Evolutionary conservation across 441 rosid genomes (phyloP).

Genomic region (Populus trichocarpa): DNA sequence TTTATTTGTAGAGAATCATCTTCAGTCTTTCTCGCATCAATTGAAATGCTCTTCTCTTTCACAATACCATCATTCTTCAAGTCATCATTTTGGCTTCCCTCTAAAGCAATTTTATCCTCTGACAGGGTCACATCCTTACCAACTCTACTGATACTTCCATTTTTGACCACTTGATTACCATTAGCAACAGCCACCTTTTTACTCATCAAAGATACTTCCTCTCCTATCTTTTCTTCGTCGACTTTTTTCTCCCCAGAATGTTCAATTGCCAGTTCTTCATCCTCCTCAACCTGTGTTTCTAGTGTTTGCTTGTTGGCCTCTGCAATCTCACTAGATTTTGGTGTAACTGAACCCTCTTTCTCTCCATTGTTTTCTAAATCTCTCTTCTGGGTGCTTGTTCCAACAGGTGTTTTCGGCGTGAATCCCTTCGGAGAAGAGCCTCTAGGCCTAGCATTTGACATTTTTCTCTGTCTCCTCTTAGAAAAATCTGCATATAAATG

Average conservation of each 20-base stretch:
- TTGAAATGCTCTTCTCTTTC: slow-evolving; percentile 19
- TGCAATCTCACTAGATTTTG: slow-evolving; percentile 24
- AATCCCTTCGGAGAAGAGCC: slow-evolving; percentile 51
- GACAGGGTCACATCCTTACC: slow-evolving; percentile 23
- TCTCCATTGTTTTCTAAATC: slow-evolving; percentile 38
- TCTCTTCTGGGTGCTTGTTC: slow-evolving; percentile 42
- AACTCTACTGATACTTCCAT: slow-evolving; percentile 30
- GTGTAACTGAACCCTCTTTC: slow-evolving; percentile 39
- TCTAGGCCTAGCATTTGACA: slow-evolving; percentile 43
- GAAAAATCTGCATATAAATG: slow-evolving; percentile 56
- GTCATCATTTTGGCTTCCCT: slow-evolving; percentile 16
- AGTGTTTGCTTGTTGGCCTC: slow-evolving; percentile 24
- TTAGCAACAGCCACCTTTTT: slow-evolving; percentile 15
- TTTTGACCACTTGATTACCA: slow-evolving; percentile 22
- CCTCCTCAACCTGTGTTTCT: slow-evolving; percentile 28
- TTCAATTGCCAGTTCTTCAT: slow-evolving; percentile 36
- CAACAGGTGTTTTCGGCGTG: slow-evolving; percentile 37
- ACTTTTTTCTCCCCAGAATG: slow-evolving; percentile 24
- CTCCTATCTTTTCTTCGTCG: slow-evolving; percentile 20
- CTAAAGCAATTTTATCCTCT: slow-evolving; percentile 10
- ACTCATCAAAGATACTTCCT: slow-evolving; percentile 19
- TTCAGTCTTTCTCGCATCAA: slow-evolving; percentile 22
- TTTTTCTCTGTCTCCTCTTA: slow-evolving; percentile 54
- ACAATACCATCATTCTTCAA: slow-evolving; percentile 19
- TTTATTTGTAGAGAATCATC: slow-evolving; percentile 30